phyloP scores from a whole-genome alignment of 208 protist genomes.

The Wallacemonas sp. region DNA sequence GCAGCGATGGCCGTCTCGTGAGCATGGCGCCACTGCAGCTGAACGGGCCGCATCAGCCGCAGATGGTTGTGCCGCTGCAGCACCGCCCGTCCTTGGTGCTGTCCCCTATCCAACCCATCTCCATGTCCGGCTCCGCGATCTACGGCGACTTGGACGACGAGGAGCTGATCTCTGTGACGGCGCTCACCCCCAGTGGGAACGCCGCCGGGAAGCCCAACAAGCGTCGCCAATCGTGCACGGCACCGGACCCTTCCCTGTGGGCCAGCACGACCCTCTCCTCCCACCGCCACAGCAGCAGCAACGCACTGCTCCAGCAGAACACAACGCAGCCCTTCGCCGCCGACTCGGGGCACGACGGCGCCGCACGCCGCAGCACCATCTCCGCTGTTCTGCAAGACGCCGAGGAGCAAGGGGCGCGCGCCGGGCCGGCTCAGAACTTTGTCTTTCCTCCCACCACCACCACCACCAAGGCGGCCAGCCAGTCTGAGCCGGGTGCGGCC shows the following conservation, averaged over 20 bases:
- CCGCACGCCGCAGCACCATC: conserved; percentile 8
- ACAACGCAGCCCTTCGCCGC: conserved; percentile 13
- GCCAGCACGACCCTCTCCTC: conserved; percentile 13
- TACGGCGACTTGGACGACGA: conserved; percentile 30
- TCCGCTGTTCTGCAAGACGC: conserved; percentile 9
- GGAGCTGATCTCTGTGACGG: conserved; percentile 17
- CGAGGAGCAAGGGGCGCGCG: not conserved
- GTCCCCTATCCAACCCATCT: not conserved
- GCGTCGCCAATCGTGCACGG: not conserved
- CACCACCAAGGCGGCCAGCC: not conserved
- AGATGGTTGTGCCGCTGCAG: too few relatives aligned
- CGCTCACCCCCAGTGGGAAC: too few relatives aligned
- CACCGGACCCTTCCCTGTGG: conserved; percentile 1
- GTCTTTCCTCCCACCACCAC: not conserved
- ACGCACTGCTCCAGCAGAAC: conserved; percentile 1
- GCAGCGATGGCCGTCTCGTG: conserved; percentile 3
- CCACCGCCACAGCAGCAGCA: conserved; percentile 9
- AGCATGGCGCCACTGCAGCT: conserved; percentile 13
- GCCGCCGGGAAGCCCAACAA: not conserved
- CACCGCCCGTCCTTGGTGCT: conserved; percentile 5
- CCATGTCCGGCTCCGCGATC: not conserved
- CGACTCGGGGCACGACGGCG: not conserved
- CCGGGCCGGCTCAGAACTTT: not conserved
- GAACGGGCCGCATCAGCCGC: not conserved
- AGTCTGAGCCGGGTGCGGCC: not conserved